These are phyloP conservation scores for Theobroma grandiflorum DNA, from an alignment of 441 rosid genomes.

Conservation along the genomic window DNA sequence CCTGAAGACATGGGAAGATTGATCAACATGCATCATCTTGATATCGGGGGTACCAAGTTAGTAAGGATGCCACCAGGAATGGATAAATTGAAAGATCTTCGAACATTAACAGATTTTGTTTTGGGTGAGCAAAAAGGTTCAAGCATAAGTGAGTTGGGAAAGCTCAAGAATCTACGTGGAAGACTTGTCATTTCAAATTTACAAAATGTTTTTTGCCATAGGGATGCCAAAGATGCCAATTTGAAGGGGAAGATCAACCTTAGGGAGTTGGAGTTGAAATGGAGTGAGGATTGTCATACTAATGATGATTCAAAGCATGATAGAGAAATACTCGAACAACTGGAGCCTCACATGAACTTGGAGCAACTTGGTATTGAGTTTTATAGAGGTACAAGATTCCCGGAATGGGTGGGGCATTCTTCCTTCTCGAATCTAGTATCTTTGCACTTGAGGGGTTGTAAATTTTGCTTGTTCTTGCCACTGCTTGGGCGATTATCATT, in stretches of 20 bases:
- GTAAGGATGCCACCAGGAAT: slow-evolving; percentile 12
- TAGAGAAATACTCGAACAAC: slow-evolving; percentile 15
- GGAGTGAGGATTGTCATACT: not conserved
- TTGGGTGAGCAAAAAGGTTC: not conserved
- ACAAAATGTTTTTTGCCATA: not conserved
- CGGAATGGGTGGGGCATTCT: slow-evolving; percentile 21
- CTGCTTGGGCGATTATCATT: slow-evolving; percentile 32
- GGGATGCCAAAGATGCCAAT: slow-evolving; percentile 22
- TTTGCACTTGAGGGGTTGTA: not conserved
- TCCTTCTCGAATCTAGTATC: not conserved
- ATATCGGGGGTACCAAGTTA: not conserved
- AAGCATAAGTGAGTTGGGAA: not conserved
- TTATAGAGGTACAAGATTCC: slow-evolving; percentile 3
- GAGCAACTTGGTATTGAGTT: not conserved
- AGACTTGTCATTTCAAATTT: slow-evolving; percentile 13
- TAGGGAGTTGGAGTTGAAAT: not conserved
- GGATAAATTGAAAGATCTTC: slow-evolving; percentile 16
- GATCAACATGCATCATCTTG: slow-evolving; percentile 8
- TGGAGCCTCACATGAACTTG: slow-evolving; percentile 23
- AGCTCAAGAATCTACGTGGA: slow-evolving; percentile 21
- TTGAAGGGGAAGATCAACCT: slow-evolving; percentile 3
- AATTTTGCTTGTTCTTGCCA: slow-evolving; percentile 11
- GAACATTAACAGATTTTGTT: not conserved
- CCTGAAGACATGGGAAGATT: slow-evolving; percentile 12
- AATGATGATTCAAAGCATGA: not conserved